These are phyloP conservation scores for Epichloe uncinata DNA, from an alignment of 2,329 filamentous ascomycete genomes.

Conservation along the genomic window DNA sequence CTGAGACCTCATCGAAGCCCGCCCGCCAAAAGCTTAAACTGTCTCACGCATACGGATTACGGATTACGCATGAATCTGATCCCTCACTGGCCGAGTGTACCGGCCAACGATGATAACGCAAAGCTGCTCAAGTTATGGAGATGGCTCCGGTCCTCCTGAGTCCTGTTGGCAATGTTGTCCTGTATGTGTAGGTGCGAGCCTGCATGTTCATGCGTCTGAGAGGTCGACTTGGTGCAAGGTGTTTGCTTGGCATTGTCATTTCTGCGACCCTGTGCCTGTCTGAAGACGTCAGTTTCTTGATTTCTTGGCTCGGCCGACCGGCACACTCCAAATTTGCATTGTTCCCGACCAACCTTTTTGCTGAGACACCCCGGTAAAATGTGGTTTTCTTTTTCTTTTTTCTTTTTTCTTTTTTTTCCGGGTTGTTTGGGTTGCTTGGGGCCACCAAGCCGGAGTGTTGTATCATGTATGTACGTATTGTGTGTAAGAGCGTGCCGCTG, in stretches of 20 bases:
- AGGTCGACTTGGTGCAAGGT: too few relatives aligned
- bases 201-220: too few relatives aligned
- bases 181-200: too few relatives aligned
- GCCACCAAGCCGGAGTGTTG: too few relatives aligned
- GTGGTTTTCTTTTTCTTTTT: background rate
- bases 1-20: background rate
- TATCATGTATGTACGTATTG: too few relatives aligned
- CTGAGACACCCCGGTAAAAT: background rate
- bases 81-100: background rate
- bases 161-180: too few relatives aligned
- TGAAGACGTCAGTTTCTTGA: constrained; percentile 1
- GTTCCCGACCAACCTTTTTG: constrained; percentile 3
- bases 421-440: too few relatives aligned
- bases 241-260: background rate
- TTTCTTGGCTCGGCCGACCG: constrained; percentile 7
- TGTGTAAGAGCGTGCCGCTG: too few relatives aligned
- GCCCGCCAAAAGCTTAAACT: background rate
- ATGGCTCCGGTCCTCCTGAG: too few relatives aligned
- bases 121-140: too few relatives aligned
- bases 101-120: too few relatives aligned
- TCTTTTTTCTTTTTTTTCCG: too few relatives aligned
- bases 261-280: background rate
- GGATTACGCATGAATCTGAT: background rate
- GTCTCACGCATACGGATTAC: background rate
- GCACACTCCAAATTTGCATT: constrained; percentile 2